Evolutionary conservation across 345 rosid genomes (phyloP).

Genomic region (Aquilaria sinensis): DNA sequence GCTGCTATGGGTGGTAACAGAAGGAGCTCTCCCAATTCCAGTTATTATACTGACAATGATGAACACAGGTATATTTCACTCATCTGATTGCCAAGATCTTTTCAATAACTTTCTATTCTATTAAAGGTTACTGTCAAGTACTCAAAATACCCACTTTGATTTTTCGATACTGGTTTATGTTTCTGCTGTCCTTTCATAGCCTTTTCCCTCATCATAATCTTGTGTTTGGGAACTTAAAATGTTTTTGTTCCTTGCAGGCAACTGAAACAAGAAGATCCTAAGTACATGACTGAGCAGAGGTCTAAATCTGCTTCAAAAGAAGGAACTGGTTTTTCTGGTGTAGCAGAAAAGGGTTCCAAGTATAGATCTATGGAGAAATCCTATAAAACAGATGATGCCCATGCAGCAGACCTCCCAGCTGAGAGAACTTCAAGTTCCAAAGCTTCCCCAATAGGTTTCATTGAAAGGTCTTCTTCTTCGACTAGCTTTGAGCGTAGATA

Average conservation of each 20-base stretch:
- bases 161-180: not conserved
- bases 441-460: slow-evolving; percentile 63
- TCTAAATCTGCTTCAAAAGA: slow-evolving; percentile 50
- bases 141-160: not conserved
- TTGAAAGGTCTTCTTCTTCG: slow-evolving; percentile 80
- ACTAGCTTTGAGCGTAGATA: slow-evolving; percentile 72
- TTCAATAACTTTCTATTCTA: not conserved
- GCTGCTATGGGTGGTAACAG: slow-evolving; percentile 27
- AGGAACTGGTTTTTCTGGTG: slow-evolving; percentile 41
- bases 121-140: not conserved
- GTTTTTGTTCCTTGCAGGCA: slow-evolving; percentile 39
- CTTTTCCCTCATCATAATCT: not conserved
- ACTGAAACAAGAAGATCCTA: slow-evolving; percentile 39
- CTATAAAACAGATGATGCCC: slow-evolving; percentile 58
- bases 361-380: slow-evolving; percentile 53
- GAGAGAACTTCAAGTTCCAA: slow-evolving; percentile 71
- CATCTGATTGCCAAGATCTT: not conserved
- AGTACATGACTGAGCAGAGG: slow-evolving; percentile 43
- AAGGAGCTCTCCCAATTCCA: slow-evolving; percentile 45
- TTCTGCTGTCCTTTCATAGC: too few relatives aligned
- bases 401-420: slow-evolving; percentile 44
- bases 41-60: slow-evolving; percentile 53
- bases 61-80: slow-evolving; percentile 50
- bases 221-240: not conserved
- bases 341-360: slow-evolving; percentile 51